A percentile compares a stretch with the other conserved stretches of the same genome.
phyloP scores from a whole-genome alignment of 2,329 filamentous ascomycete species.

The Colletotrichum horii region DNA sequence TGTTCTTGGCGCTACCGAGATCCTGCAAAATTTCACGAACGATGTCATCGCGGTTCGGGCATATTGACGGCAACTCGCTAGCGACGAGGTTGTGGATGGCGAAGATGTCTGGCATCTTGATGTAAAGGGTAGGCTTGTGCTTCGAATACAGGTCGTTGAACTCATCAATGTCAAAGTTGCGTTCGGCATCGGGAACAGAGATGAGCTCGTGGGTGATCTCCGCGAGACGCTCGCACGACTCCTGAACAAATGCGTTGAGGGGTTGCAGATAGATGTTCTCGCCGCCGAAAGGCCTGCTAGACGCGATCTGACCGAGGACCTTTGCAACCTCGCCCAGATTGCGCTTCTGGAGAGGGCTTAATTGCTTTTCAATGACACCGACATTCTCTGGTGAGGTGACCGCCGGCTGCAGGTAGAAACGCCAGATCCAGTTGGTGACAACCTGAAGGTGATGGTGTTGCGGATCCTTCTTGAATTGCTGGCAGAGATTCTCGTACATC shows the following conservation, averaged over 20 bases:
- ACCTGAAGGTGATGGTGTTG: constrained; percentile 80
- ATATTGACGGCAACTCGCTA: constrained; percentile 77
- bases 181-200: constrained; percentile 83
- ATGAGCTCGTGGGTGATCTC: constrained; percentile 81
- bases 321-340: constrained; percentile 92
- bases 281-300: constrained; percentile 88
- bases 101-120: constrained; percentile 98
- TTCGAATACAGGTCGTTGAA: constrained; percentile 98
- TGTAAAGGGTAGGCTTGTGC: constrained; percentile 97
- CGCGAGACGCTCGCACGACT: constrained; percentile 81
- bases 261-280: constrained; percentile 97
- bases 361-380: constrained; percentile 86
- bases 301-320: constrained; percentile 86
- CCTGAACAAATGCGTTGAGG: constrained; percentile 86
- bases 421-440: constrained; percentile 92
- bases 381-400: constrained; percentile 89
- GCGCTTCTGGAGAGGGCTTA: constrained; percentile 90
- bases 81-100: constrained; percentile 90
- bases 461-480: constrained; percentile 81
- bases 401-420: constrained; percentile 89
- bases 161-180: constrained; percentile 96
- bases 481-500: constrained; percentile 78
- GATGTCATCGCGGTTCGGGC: constrained; percentile 81
- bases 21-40: constrained; percentile 92
- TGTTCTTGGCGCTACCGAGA: constrained; percentile 93